Conservation (phyloP, 805 yeast genomes). For the Candida tallmaniae region DNA sequence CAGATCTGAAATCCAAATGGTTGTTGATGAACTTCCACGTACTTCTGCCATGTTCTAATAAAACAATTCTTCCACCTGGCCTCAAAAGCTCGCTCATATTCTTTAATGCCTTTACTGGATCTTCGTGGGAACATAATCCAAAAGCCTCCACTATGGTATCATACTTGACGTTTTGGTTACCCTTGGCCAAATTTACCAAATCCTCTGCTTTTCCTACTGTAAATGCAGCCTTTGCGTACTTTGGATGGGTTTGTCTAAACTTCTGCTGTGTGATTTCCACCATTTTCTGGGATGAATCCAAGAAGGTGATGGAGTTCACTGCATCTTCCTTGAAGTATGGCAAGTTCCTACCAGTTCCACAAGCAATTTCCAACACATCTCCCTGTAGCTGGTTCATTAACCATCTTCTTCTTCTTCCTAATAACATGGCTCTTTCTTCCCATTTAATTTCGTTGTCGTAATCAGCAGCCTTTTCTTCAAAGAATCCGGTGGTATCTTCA, state of each 20-base stretch:
- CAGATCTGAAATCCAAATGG: conserved; percentile 78
- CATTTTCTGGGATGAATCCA: conserved; percentile 86
- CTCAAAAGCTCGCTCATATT: conserved; percentile 70
- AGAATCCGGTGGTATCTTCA: conserved; percentile 76
- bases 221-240: conserved; percentile 69
- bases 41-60: conserved; percentile 92
- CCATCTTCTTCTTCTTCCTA: conserved; percentile 71
- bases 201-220: conserved; percentile 91
- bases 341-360: conserved; percentile 94
- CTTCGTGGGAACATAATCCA: conserved; percentile 93
- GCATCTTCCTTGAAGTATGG: conserved; percentile 60
- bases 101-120: conserved; percentile 77
- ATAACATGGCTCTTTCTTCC: conserved; percentile 60
- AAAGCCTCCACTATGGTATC: conserved; percentile 93
- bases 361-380: conserved; percentile 89
- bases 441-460: conserved; percentile 78
- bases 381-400: conserved; percentile 74
- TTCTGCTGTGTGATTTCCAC: conserved; percentile 72
- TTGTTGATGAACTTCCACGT: conserved; percentile 72
- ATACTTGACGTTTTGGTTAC: conserved; percentile 48
- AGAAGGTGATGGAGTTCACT: conserved; percentile 71
- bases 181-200: conserved; percentile 51
- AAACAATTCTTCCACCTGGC: conserved; percentile 85
- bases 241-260: conserved; percentile 64
- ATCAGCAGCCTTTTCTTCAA: conserved; percentile 69